These are phyloP conservation scores for Chrysochromulina parva DNA, from an alignment of 78 protist species.

Conservation along the genomic window DNA sequence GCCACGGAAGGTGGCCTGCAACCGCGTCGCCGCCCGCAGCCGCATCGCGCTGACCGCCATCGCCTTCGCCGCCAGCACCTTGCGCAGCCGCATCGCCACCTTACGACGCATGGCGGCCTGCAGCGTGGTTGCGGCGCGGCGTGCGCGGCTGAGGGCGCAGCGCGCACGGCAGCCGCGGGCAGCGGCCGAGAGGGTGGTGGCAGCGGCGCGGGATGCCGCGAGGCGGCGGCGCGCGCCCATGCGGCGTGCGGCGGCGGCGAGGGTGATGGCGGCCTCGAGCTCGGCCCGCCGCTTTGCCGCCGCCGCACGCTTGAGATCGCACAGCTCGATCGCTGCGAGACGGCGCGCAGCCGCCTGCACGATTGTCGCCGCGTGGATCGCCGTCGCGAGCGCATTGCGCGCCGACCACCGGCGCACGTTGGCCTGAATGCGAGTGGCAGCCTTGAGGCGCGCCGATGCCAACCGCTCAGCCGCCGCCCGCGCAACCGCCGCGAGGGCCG, in stretches of 20 bases:
- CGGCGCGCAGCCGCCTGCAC: not conserved
- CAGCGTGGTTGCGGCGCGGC: not conserved
- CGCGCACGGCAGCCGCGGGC: not conserved
- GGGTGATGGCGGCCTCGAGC: no score
- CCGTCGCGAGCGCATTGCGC: not conserved
- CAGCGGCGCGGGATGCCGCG: no score
- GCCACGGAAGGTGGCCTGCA: not conserved
- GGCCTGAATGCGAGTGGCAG: no score
- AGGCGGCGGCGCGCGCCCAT: no score
- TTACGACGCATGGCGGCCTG: not conserved
- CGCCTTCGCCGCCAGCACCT: not conserved
- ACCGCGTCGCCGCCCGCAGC: not conserved
- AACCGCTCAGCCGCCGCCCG: no score
- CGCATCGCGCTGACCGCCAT: not conserved
- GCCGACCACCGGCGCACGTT: no score
- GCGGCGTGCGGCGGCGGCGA: no score
- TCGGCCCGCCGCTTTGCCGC: no score
- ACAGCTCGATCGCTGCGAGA: not conserved
- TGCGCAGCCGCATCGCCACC: not conserved
- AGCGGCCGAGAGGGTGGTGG: not conserved
- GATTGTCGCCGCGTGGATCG: not conserved
- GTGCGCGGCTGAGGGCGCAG: not conserved
- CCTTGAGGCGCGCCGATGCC: no score
- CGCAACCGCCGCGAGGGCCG: no score
- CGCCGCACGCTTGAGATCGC: not conserved